These are phyloP conservation scores for Ogataea ramenticola DNA, from an alignment of 805 yeast species.

Conservation along the genomic window DNA sequence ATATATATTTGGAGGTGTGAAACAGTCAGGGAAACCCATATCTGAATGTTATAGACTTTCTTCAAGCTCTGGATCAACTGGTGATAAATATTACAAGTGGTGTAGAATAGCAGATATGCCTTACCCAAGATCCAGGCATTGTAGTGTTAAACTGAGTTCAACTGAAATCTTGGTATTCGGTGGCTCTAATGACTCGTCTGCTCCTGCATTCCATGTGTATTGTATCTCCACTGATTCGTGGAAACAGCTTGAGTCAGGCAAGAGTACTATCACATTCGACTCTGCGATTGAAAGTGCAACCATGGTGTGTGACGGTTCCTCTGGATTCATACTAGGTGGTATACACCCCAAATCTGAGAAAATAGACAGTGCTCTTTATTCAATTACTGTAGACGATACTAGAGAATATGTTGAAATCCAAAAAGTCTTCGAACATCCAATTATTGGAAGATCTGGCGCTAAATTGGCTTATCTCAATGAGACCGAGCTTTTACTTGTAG, in stretches of 20 bases:
- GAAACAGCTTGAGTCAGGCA: not conserved
- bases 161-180: constrained; percentile 41
- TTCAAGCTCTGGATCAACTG: too few relatives aligned
- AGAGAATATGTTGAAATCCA: constrained; percentile 13
- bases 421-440: constrained; percentile 16
- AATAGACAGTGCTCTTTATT: constrained; percentile 28
- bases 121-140: constrained; percentile 44
- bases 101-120: constrained; percentile 29
- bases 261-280: not conserved
- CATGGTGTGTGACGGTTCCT: constrained; percentile 3
- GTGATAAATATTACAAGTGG: constrained; percentile 31
- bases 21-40: constrained; percentile 44
- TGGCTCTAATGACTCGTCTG: constrained; percentile 26
- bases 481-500: constrained; percentile 37
- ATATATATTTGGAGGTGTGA: constrained; percentile 60
- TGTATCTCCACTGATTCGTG: constrained; percentile 7
- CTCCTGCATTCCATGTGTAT: constrained; percentile 16
- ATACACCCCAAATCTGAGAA: constrained; percentile 3
- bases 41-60: constrained; percentile 36
- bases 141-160: constrained; percentile 24
- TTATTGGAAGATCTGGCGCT: constrained; percentile 45
- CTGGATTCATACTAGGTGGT: too few relatives aligned
- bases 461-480: constrained; percentile 25
- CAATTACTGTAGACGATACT: constrained; percentile 18
- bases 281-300: constrained; percentile 12